A percentile compares a stretch with the other conserved stretches of the same genome.
Evolutionary conservation across 768 basidiomycete species (phyloP).

Genomic region (Leccinellum rugosiceps): DNA sequence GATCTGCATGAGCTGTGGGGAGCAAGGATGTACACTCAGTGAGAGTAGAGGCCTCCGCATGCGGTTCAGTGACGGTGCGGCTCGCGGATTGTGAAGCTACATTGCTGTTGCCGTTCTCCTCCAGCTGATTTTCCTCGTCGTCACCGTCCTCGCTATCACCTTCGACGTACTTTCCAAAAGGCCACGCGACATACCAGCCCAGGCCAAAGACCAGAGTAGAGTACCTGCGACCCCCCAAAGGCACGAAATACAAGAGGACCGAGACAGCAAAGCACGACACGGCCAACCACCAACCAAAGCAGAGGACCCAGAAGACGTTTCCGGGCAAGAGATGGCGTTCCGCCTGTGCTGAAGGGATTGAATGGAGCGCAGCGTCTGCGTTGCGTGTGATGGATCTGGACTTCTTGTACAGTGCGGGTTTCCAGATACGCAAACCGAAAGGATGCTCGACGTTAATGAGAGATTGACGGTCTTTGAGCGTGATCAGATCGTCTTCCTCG

Average conservation of each 20-base stretch:
- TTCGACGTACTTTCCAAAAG: conserved; percentile 98
- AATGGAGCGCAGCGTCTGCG: conserved; percentile 92
- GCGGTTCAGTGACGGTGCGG: conserved; percentile 39
- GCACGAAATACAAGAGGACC: conserved; percentile 64
- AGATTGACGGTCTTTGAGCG: conserved; percentile 92
- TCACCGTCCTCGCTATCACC: conserved; percentile 53
- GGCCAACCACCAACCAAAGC: conserved; percentile 94
- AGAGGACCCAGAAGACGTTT: conserved; percentile 87
- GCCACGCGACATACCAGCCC: conserved; percentile 97
- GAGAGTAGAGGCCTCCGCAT: conserved; percentile 16
- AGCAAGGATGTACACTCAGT: conserved; percentile 52
- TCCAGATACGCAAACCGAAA: conserved; percentile 99
- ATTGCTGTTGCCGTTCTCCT: conserved; percentile 15
- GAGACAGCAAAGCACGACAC: conserved; percentile 66
- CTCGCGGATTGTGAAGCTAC: conserved; percentile 38
- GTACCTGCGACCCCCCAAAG: conserved; percentile 81
- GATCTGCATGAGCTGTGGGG: conserved; percentile 25
- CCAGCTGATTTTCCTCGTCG: conserved; percentile 38
- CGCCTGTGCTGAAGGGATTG: conserved; percentile 87
- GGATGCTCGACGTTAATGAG: conserved; percentile 99
- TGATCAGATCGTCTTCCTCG: conserved; percentile 81
- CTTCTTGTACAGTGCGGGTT: conserved; percentile 98
- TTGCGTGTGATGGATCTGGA: conserved; percentile 93
- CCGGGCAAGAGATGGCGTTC: conserved; percentile 92
- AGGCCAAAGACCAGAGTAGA: conserved; percentile 85